Base-by-base conservation (phyloP, 441 rosid genomes). In the Mallotus repandus region DNA sequence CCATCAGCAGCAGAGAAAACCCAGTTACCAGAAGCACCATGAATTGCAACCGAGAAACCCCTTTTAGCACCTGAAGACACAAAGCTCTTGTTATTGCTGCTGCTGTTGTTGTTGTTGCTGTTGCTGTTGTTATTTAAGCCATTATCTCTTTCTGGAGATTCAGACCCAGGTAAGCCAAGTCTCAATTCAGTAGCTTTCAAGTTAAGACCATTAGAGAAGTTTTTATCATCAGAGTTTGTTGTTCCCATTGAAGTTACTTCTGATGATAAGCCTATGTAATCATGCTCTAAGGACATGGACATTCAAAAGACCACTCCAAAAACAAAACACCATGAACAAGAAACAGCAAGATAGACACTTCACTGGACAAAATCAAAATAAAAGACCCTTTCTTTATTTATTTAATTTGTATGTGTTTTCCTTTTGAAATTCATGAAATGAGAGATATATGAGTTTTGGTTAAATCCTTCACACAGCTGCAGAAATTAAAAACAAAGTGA, bases 111-210 rank as follows among this genome's bases (percentile, higher is more conserved):
- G 18, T 19, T 65, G 18, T 19, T 67, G 57, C 9, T 25, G 18
- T 48, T 67, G 57, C 9, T 43, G 35, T 4, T 64, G 18, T 19
- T 65, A 32, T 54, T 60, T 22, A 66, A 45, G 55, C 58, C 68
- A 54, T 79, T 81, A 9, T 79, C 85, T 76, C 91, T 82, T 41
- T 79, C 87, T 11, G 90, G 89, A 15, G 97, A 88, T 70, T 79
- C 85, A 12, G 88, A 89, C 41, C 97, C 97, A 4, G 97, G 97
- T 78, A 91, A 81, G 64, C 95, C 97, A 69, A 91, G 95, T 75
- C 93, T 86, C 77, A 91, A 76, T 89, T 91, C 93, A 19, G 94
- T 89, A 16, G 93, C 94, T 77, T 85, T 87, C 74, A 86, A 78
- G 76, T 85, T 83, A 9, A 87, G 72, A 76, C 84, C 84, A 19